Conservation (phyloP, 352 stramenopile genomes). For the Hyaloperonospora brassicae region DNA sequence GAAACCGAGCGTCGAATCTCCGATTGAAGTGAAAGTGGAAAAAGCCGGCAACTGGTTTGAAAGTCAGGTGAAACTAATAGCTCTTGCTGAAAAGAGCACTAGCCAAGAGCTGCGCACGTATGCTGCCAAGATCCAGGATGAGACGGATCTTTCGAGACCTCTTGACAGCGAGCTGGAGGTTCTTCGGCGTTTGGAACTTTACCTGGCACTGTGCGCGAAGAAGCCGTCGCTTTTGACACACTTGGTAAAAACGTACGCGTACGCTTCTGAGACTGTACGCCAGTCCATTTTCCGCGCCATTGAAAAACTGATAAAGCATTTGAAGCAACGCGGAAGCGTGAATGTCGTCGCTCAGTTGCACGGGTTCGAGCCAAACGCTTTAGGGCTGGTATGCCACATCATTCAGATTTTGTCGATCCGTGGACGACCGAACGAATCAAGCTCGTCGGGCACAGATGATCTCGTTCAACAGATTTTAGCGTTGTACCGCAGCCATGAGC, state of each 20-base stretch:
- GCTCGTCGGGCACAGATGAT: conserved; percentile 27
- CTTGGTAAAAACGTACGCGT: conserved; percentile 53
- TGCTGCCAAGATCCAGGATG: conserved; percentile 31
- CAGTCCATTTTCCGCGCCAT: conserved; percentile 66
- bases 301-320: conserved; percentile 82
- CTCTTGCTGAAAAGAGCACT: conserved; percentile 19
- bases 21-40: conserved; percentile 4
- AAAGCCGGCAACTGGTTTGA: conserved; percentile 20
- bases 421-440: conserved; percentile 30
- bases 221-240: conserved; percentile 55
- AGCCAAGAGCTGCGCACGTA: conserved; percentile 34
- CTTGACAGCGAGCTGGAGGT: conserved; percentile 49
- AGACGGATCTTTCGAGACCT: conserved; percentile 30
- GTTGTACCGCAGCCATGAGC: conserved; percentile 47
- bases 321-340: conserved; percentile 55
- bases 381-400: conserved; percentile 66
- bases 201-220: conserved; percentile 67
- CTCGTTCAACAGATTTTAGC: conserved; percentile 57
- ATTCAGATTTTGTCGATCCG: conserved; percentile 62
- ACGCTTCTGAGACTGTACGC: conserved; percentile 49
- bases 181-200: conserved; percentile 61
- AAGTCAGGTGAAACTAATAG: conserved; percentile 21
- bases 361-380: conserved; percentile 46
- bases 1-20: conserved; percentile 4
- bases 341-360: conserved; percentile 64